Evolutionary conservation across 148 eudicot species (phyloP), one percentile per base, ranked within the genome.

Genomic region (Fagopyrum tataricum): DNA sequence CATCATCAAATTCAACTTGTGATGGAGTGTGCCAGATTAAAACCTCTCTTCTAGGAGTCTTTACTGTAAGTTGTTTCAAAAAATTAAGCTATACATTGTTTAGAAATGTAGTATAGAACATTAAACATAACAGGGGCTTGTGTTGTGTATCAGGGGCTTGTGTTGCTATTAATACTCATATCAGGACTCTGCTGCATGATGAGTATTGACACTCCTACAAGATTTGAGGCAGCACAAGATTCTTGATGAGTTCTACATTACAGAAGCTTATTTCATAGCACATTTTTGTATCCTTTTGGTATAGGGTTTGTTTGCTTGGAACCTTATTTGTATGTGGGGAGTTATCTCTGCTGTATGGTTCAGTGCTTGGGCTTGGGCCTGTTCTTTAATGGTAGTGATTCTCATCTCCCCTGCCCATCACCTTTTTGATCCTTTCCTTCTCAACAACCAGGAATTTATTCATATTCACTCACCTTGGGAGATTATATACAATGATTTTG

Each of bases 171-270:
- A 69, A 91, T 95, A 79, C 72, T 95, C 70, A 87, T 95, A 81
- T 91, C 92, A 2, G 98, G 96, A 59, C 91, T 95, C 74, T 91
- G 98, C 85, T 95, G 98, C 76, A 91, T 95, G 96, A 81, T 82
- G 87, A 97, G 96, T 75, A 91, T 95, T 17, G 98, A 95, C 72
- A 90, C 98, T 71, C 98, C 98, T 4, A 87, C 96, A 48, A 91
- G 97, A 76, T 95, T 95, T 76, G 98, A 95, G 87, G 67, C 87
- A 74, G 92, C 97, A 31, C 90, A 87, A 73, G 97, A 91, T 41
- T 68, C 71, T 61, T 61, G 67, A 61, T 61, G 40, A 10, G n/a
- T 13, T 61, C 17, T 12, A 6, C 15, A 61, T 13, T 55, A 23
- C 59, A n/a, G 7, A 53, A 11, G 24, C 11, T 55, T 18, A 52